Conservation (phyloP, 2,329 filamentous ascomycete species). For the Plenodomus tracheiphilus region DNA sequence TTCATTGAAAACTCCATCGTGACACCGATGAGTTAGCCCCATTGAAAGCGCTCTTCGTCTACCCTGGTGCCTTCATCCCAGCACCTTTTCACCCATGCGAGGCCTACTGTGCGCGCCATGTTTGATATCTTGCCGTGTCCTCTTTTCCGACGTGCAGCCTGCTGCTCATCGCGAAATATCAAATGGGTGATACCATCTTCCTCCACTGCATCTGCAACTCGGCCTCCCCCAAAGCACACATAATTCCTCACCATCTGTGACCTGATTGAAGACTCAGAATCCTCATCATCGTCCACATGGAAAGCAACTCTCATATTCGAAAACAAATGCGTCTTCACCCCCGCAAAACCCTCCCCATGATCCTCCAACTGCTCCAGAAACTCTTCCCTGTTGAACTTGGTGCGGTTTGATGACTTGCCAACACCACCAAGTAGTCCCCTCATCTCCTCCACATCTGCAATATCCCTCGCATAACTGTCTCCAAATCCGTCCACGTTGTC, state of each 20-base stretch:
- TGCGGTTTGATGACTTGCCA: slow-evolving; percentile 24
- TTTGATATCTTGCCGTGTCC: slow-evolving; percentile 43
- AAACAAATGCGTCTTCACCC: slow-evolving; percentile 39
- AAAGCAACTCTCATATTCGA: slow-evolving; percentile 28
- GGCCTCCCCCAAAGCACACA: slow-evolving; percentile 71
- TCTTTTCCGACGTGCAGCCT: slow-evolving; percentile 51
- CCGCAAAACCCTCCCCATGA: slow-evolving; percentile 25
- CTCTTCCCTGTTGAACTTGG: slow-evolving; percentile 17
- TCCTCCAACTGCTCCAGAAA: slow-evolving; percentile 35
- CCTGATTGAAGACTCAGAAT: slow-evolving; percentile 24
- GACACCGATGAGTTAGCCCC: slow-evolving; percentile 24
- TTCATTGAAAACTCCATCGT: neutral
- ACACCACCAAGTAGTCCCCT: slow-evolving; percentile 46
- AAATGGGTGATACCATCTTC: slow-evolving; percentile 71
- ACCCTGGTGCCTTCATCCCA: slow-evolving; percentile 78
- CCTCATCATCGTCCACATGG: slow-evolving; percentile 3
- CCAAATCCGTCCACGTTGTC: slow-evolving; percentile 74
- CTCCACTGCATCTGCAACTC: slow-evolving; percentile 55
- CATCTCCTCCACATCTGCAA: slow-evolving; percentile 64
- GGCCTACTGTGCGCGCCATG: slow-evolving; percentile 70
- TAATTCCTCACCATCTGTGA: slow-evolving; percentile 58
- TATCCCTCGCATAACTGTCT: slow-evolving; percentile 80
- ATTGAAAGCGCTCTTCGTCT: slow-evolving; percentile 63
- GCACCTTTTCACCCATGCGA: slow-evolving; percentile 75
- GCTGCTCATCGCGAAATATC: slow-evolving; percentile 57